Evolutionary conservation across 164 flowering plant genomes (phyloP).

Genomic region (Berberis vulgaris): DNA sequence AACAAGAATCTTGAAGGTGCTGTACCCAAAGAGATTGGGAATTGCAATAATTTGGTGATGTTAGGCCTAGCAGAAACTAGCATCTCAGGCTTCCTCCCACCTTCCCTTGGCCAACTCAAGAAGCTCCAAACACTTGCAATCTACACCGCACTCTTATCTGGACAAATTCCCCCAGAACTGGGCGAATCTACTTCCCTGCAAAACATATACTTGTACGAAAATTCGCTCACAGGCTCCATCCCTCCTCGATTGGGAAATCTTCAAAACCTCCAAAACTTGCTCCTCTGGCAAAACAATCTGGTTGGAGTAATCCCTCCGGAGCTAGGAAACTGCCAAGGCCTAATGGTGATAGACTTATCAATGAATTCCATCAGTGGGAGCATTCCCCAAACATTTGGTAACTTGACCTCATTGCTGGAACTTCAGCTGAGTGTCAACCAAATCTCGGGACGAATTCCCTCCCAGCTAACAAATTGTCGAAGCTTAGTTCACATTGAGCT

Average conservation of each 20-base stretch:
- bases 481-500: constrained; percentile 58
- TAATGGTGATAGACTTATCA: constrained; percentile 52
- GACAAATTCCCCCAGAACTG: constrained; percentile 66
- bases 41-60: constrained; percentile 46
- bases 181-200: constrained; percentile 55
- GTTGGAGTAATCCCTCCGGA: constrained; percentile 63
- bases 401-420: constrained; percentile 43
- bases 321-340: constrained; percentile 43
- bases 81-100: constrained; percentile 60
- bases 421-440: constrained; percentile 66
- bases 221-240: constrained; percentile 57
- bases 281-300: constrained; percentile 68
- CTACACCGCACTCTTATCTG: constrained; percentile 67
- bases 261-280: constrained; percentile 35
- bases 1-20: constrained; percentile 69
- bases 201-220: constrained; percentile 65
- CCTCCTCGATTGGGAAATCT: constrained; percentile 46
- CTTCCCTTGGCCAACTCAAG: constrained; percentile 48
- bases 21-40: constrained; percentile 64
- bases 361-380: constrained; percentile 61
- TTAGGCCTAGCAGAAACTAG: constrained; percentile 77
- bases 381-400: constrained; percentile 50
- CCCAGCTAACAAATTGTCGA: constrained; percentile 36
- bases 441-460: constrained; percentile 57
- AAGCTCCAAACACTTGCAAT: constrained; percentile 61